These are phyloP conservation scores for Melanopsichium pennsylvanicum DNA, from an alignment of 1,284 basidiomycete genomes.

Conservation along the genomic window DNA sequence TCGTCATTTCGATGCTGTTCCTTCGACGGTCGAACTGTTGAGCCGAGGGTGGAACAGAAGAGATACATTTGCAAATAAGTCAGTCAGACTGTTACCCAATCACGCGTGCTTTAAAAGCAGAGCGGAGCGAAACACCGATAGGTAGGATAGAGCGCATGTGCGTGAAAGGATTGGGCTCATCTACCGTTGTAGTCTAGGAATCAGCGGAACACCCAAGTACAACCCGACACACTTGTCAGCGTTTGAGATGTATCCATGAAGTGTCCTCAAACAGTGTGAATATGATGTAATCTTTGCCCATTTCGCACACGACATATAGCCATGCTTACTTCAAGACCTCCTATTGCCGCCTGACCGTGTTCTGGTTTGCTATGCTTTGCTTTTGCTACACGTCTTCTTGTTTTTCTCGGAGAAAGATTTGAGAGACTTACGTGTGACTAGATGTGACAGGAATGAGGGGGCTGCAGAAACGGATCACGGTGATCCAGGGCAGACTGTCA, in stretches of 20 bases:
- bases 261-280: constrained; percentile 61
- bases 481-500: too few relatives aligned
- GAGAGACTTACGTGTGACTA: too few relatives aligned
- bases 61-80: constrained; percentile 3
- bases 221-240: constrained; percentile 53
- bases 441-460: too few relatives aligned
- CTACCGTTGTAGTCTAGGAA: constrained; percentile 65
- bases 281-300: constrained; percentile 58
- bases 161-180: constrained; percentile 46
- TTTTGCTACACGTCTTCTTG: too few relatives aligned
- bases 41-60: too few relatives aligned
- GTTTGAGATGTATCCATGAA: constrained; percentile 40
- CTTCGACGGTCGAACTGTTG: too few relatives aligned
- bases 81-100: neutral
- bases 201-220: constrained; percentile 44
- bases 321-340: neutral
- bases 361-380: too few relatives aligned
- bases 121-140: too few relatives aligned
- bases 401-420: too few relatives aligned
- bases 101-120: too few relatives aligned
- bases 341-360: neutral
- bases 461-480: too few relatives aligned
- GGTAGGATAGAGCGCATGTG: neutral
- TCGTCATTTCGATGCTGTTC: constrained; percentile 69
- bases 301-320: too few relatives aligned